phyloP scores from a whole-genome alignment of 768 basidiomycete species.

The Serpula lacrymans region DNA sequence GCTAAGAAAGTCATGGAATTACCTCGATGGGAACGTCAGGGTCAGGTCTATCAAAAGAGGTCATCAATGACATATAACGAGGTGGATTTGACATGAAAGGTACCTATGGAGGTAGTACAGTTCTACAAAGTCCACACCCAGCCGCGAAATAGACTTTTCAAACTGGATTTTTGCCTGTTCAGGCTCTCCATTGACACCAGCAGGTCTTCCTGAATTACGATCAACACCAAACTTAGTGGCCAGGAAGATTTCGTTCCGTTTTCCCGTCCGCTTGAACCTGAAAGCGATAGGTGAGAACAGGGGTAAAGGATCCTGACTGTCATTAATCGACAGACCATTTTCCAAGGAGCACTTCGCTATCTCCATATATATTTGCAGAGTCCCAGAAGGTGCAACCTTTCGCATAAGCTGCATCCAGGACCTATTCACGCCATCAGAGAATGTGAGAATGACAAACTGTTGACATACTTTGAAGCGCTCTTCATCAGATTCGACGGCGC shows the following conservation, averaged over 20 bases:
- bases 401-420: conserved; percentile 41
- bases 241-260: conserved; percentile 51
- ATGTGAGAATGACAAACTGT: too few relatives aligned
- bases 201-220: conserved; percentile 17
- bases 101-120: conserved; percentile 45
- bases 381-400: conserved; percentile 47
- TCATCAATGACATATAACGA: neutral
- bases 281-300: neutral
- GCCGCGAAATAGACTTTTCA: conserved; percentile 36
- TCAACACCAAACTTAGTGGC: conserved; percentile 54
- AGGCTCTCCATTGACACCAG: conserved; percentile 34
- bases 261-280: conserved; percentile 46
- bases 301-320: neutral
- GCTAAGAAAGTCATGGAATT: conserved; percentile 3
- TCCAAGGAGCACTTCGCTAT: conserved; percentile 43
- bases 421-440: conserved; percentile 16
- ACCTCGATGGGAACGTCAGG: conserved; percentile 46
- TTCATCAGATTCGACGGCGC: conserved; percentile 46
- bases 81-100: neutral
- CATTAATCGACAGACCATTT: conserved; percentile 30
- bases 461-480: conserved; percentile 51
- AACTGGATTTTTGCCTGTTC: conserved; percentile 37
- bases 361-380: conserved; percentile 40
- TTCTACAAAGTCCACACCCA: conserved; percentile 43
- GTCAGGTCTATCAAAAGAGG: conserved; percentile 32